Evolutionary conservation across 192 early-diverging fungal species (phyloP).

Genomic region (Ambispora gerdemannii): DNA sequence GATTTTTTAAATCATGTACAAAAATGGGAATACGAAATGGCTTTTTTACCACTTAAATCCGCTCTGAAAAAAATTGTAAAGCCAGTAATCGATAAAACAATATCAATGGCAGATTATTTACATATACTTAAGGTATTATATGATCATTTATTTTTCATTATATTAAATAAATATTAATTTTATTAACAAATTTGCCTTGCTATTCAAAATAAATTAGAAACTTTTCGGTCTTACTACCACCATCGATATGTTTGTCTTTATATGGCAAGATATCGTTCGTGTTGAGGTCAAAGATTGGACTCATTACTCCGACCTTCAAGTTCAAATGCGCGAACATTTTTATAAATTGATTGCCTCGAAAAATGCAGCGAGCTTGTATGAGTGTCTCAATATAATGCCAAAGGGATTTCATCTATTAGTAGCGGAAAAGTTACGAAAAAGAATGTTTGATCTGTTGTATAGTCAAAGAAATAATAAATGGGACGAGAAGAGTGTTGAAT

Average conservation of each 20-base stretch:
- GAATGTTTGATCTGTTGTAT: not conserved
- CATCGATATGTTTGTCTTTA: not conserved
- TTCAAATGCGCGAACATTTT: not conserved
- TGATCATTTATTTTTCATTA: too few relatives aligned
- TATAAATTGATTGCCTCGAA: not conserved
- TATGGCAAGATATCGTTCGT: not conserved
- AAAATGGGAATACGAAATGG: not conserved
- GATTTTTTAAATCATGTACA: not conserved
- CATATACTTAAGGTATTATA: not conserved
- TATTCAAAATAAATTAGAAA: too few relatives aligned
- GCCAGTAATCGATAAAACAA: not conserved
- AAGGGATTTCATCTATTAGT: not conserved
- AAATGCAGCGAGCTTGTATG: not conserved
- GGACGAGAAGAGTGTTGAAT: not conserved
- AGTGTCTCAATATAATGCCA: not conserved
- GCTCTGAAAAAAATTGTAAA: not conserved
- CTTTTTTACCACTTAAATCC: not conserved
- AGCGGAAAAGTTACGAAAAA: not conserved
- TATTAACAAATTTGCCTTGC: too few relatives aligned
- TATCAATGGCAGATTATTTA: not conserved
- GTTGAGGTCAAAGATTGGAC: not conserved
- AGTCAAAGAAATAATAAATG: not conserved
- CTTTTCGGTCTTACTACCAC: not conserved
- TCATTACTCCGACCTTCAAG: not conserved
- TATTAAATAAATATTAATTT: too few relatives aligned